phyloP scores from a whole-genome alignment of 2,329 filamentous ascomycete species.

The Diaporthe batatas region DNA sequence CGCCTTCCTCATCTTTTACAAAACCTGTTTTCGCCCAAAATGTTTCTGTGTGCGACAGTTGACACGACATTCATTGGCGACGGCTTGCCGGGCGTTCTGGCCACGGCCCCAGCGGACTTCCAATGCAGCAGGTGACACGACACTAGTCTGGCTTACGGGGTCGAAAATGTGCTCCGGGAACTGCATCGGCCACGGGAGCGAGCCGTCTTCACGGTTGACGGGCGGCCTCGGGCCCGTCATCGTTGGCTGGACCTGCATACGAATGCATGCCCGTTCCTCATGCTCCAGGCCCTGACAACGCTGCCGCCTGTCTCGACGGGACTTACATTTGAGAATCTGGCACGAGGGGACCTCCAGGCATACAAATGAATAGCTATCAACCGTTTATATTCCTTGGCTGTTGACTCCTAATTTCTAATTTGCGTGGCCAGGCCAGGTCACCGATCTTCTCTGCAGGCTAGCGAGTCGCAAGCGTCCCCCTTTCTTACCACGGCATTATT shows the following conservation, averaged over 20 bases:
- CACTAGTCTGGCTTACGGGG: background rate
- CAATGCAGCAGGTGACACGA: background rate
- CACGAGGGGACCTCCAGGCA: background rate
- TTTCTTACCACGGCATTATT: background rate
- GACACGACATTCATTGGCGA: background rate
- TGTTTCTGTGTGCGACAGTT: background rate
- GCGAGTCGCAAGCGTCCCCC: conserved; percentile 3
- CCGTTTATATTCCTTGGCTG: conserved; percentile 13
- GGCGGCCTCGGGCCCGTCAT: background rate
- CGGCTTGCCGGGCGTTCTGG: background rate
- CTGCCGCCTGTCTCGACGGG: conserved; percentile 13
- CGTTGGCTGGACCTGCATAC: conserved; percentile 16
- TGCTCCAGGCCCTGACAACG: background rate
- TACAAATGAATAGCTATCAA: conserved; percentile 28
- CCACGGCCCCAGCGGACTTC: background rate
- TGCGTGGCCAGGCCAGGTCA: conserved; percentile 23
- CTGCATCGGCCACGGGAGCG: background rate
- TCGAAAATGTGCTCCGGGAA: conserved; percentile 15
- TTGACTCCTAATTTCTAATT: conserved; percentile 11
- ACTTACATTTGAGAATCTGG: conserved; percentile 20
- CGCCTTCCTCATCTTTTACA: background rate
- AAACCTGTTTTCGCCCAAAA: background rate
- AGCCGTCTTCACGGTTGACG: background rate
- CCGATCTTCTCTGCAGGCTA: conserved; percentile 20
- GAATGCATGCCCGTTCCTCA: background rate